phyloP scores from a whole-genome alignment of 2,329 filamentous ascomycete genomes.

The Microcyclospora pomicola region DNA sequence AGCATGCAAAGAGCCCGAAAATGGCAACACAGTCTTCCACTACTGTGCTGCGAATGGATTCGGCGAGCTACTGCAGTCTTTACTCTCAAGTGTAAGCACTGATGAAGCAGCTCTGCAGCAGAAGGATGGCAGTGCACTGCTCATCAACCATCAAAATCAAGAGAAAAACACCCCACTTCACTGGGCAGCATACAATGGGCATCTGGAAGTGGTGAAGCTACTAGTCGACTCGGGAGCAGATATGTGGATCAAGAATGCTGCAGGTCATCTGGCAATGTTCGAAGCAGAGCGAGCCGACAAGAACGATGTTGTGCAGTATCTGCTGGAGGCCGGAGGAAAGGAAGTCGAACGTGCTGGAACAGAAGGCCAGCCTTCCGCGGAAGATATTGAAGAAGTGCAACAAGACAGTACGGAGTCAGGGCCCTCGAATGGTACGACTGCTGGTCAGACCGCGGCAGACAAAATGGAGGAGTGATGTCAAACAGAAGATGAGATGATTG shows the following conservation, averaged over 20 bases:
- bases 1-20: slow-evolving; percentile 58
- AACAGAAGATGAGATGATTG: too few species aligned
- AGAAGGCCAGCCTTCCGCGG: slow-evolving; percentile 3
- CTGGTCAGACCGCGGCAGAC: too few species aligned
- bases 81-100: slow-evolving; percentile 4
- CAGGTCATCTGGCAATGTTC: slow-evolving; percentile 53
- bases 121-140: slow-evolving; percentile 18
- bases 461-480: too few species aligned
- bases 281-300: slow-evolving; percentile 38
- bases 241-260: slow-evolving; percentile 63
- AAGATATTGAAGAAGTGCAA: slow-evolving; percentile 1
- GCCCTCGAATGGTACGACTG: too few species aligned
- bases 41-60: slow-evolving; percentile 91
- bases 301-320: slow-evolving; percentile 34
- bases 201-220: slow-evolving; percentile 64
- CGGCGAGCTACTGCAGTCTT: slow-evolving; percentile 21
- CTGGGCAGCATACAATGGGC: slow-evolving; percentile 85
- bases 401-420: too few species aligned
- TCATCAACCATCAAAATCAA: slow-evolving; percentile 58
- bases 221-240: slow-evolving; percentile 66
- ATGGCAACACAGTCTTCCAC: slow-evolving; percentile 68
- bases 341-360: slow-evolving; percentile 18
- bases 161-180: slow-evolving; percentile 85
- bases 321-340: slow-evolving; percentile 33
- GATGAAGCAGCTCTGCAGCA: slow-evolving; percentile 6